Evolutionary conservation across 2,329 filamentous ascomycete species (phyloP), one percentile per base, ranked within the genome.

Genomic region (Penicillium concentricum): DNA sequence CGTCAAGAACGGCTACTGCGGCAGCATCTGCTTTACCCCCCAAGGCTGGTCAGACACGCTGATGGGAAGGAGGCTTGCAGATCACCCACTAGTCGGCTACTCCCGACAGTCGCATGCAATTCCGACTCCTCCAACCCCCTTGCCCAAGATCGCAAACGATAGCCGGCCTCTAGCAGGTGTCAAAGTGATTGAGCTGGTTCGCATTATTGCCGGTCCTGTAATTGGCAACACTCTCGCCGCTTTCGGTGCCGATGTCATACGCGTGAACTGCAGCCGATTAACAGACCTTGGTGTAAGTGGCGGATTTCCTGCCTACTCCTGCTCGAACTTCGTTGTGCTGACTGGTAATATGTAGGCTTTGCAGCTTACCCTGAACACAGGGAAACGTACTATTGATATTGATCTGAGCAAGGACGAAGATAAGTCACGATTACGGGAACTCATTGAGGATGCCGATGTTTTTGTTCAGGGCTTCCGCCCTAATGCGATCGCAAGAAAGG

Each of bases 401-500:
- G 78, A 84, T 60, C 76, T 84, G 35, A 73, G 74, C 35, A 69
- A 74, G 5, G 61, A 72, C 1, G 65, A 69, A 2, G 79, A 79
- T 47, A 73, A 47, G 32, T 24, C 44, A 16, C 30, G 44, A 18
- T 70, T 52, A 65, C 65, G 2, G 3, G 66, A 72, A 5, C 72
- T 83, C 3, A 63, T 83, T 15, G 63, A 67, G 13, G 78, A 79
- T 2, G 81, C 78, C 3, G 82, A 85, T 63, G 76, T 84, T 34
- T 78, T 84, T 54, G 67, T 84, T 22, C 78, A 83, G 56, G 81
- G 82, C 32, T 84, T 79, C 71, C 74, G 81, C 12, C 74, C 75
- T 7, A 74, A 74, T 8, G 69, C 73, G 12, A 70, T 84, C 51
- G 56, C 41, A 5, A 39, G 62, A n/a, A 62, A 61, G 47, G 59